A percentile compares a stretch with the other conserved stretches of the same genome.
These are phyloP conservation scores for Beauveria sp. DNA, from an alignment of 2,329 filamentous ascomycete species.

Conservation along the genomic window DNA sequence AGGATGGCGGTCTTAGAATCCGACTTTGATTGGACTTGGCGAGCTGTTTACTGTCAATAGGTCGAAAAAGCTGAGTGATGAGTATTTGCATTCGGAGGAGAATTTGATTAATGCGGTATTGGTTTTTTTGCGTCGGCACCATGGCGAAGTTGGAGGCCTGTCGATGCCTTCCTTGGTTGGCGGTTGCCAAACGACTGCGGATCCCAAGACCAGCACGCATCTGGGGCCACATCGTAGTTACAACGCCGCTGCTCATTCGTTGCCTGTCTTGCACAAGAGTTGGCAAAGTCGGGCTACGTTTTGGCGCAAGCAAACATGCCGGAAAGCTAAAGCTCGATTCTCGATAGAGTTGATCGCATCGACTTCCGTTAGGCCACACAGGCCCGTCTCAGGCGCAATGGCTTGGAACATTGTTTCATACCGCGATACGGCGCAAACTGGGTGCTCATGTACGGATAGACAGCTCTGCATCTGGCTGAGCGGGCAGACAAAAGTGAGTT, in stretches of 20 bases:
- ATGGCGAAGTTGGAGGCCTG: background rate
- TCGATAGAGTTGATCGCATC: background rate
- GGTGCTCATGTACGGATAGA: background rate
- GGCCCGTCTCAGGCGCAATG: background rate
- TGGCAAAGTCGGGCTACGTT: background rate
- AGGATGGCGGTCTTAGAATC: background rate
- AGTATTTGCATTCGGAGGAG: background rate
- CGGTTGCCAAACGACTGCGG: background rate
- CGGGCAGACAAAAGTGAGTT: background rate
- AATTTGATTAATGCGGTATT: background rate
- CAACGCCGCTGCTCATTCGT: background rate
- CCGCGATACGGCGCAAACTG: slow-evolving; percentile 2
- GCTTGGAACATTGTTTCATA: background rate
- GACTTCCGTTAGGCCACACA: background rate
- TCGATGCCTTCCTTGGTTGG: background rate
- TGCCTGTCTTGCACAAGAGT: background rate
- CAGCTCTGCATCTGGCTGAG: background rate
- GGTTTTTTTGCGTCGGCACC: background rate
- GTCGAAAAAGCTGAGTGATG: background rate
- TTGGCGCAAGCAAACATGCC: background rate
- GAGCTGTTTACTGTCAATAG: background rate
- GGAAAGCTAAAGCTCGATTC: background rate
- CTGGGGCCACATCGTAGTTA: background rate
- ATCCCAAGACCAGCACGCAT: background rate
- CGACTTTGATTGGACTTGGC: background rate